Evolutionary conservation across 345 rosid genomes (phyloP).

Genomic region (Hibiscus trionum): DNA sequence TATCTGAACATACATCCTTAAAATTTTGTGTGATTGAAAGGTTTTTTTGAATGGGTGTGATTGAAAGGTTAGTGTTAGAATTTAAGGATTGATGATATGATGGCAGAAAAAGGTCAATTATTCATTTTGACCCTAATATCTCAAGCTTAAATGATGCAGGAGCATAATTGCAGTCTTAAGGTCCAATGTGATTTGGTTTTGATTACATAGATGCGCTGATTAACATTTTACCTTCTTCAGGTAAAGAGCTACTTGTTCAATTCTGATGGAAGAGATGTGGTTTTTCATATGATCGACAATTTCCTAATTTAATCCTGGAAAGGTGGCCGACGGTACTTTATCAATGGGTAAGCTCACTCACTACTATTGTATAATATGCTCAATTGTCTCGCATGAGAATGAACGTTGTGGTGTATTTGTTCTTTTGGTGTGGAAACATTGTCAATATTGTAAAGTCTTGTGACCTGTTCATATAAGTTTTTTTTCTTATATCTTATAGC

Average conservation of each 20-base stretch:
- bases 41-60: too few species aligned
- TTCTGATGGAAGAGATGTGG: slow-evolving; percentile 93
- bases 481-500: not conserved
- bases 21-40: too few species aligned
- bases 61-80: too few species aligned
- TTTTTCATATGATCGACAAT: slow-evolving; percentile 81
- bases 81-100: too few species aligned
- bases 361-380: slow-evolving; percentile 9
- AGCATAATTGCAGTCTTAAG: too few species aligned
- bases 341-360: slow-evolving; percentile 13
- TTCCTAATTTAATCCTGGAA: slow-evolving; percentile 46
- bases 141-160: too few species aligned
- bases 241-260: slow-evolving; percentile 84
- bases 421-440: not conserved
- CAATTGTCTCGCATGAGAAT: slow-evolving; percentile 7
- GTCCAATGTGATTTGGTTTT: too few species aligned
- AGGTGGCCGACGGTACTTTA: not conserved
- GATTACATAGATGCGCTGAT: too few species aligned
- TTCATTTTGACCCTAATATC: too few species aligned
- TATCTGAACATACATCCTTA: too few species aligned
- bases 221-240: slow-evolving; percentile 19
- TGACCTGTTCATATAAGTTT: not conserved
- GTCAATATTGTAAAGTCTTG: not conserved
- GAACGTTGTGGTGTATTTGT: slow-evolving; percentile 7
- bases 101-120: too few species aligned